These are phyloP conservation scores for Aspergillus campestris DNA, from an alignment of 495 filamentous ascomycete species.

Conservation along the genomic window DNA sequence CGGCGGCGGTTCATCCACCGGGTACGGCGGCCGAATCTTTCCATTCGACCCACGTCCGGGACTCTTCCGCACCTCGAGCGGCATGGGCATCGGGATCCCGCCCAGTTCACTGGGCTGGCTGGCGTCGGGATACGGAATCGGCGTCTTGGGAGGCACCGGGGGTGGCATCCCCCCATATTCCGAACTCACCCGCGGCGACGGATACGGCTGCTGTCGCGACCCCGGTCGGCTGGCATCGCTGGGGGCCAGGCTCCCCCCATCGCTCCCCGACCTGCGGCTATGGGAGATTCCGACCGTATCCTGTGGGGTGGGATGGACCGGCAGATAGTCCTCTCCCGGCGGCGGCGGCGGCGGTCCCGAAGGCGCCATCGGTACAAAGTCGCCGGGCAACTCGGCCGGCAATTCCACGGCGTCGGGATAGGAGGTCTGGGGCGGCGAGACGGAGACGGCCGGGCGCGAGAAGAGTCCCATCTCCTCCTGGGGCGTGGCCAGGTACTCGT, in stretches of 20 bases:
- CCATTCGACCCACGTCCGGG: conserved; percentile 12
- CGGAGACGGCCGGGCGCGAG: conserved; percentile 15
- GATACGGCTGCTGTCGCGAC: conserved; percentile 26
- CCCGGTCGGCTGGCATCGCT: conserved; percentile 29
- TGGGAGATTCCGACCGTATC: conserved; percentile 18
- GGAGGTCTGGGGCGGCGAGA: conserved; percentile 26
- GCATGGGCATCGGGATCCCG: conserved; percentile 29
- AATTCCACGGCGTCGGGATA: conserved; percentile 53
- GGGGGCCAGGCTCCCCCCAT: conserved; percentile 24
- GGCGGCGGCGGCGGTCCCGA: conserved; percentile 21
- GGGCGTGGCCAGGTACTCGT: not conserved
- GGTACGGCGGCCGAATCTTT: conserved; percentile 58
- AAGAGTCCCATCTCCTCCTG: conserved; percentile 9
- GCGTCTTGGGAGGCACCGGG: conserved; percentile 79
- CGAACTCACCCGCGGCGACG: conserved; percentile 36
- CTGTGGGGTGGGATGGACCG: conserved; percentile 27
- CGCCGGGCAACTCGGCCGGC: conserved; percentile 46
- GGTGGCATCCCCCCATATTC: conserved; percentile 54
- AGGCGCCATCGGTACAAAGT: conserved; percentile 25
- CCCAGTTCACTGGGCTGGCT: conserved; percentile 18
- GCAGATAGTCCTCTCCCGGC: conserved; percentile 21
- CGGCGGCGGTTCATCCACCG: conserved; percentile 74
- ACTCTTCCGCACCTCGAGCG: conserved; percentile 14
- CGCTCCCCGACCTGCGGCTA: conserved; percentile 31
- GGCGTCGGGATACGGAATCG: conserved; percentile 47